Base-by-base conservation (phyloP, 208 protist genomes). In the Acanthamoeba rhysodes region DNA sequence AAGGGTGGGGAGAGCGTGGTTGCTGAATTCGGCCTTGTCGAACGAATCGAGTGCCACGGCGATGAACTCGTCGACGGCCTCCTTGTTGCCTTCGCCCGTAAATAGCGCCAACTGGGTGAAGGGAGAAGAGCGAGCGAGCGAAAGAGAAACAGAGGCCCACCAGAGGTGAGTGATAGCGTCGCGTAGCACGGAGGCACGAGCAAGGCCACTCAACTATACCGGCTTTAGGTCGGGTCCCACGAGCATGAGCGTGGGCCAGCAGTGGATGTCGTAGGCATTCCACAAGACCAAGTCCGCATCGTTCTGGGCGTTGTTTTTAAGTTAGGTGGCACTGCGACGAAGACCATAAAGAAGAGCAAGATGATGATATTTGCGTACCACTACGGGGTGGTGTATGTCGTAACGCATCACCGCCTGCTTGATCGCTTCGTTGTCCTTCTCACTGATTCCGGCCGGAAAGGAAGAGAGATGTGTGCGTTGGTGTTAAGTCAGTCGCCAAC, bases 231-330 rank as follows among this genome's bases (percentile, higher is more conserved):
- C 78, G 24, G 78, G 78, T 20, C 78, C 78, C 14, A 85, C 48
- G 45, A 85, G 20, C 78, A 85, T 85, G 27, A 85, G 48, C 24
- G 78, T 85, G 0, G 78, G 78, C 78, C 78, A 85, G 78, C 78
- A 85, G 78, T 85, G 78, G 29, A 85, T 85, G 24, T 85, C 78
- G 29, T 85, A 85, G 45, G 78, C 78, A 14, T 85, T 85, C 78
- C 78, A 85, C 29, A 85, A 34, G 41, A 85, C 78, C 37, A 85
- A 34, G 5, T 85, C 78, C 29, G 78, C 78, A 24, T 85, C 78
- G 48, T 85, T 85, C 78, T 85, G 6, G 27, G 18, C 18, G 59
- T 68, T n/a, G n/a, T n/a, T n/a, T n/a, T n/a, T n/a, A n/a, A n/a
- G n/a, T n/a, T n/a, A n/a, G n/a, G n/a, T n/a, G n/a, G n/a, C n/a